Percentiles rank a stretch among this genome's conserved stretches.
Conservation (phyloP, 2,329 filamentous ascomycete genomes). For the Hirsutella thompsonii region DNA sequence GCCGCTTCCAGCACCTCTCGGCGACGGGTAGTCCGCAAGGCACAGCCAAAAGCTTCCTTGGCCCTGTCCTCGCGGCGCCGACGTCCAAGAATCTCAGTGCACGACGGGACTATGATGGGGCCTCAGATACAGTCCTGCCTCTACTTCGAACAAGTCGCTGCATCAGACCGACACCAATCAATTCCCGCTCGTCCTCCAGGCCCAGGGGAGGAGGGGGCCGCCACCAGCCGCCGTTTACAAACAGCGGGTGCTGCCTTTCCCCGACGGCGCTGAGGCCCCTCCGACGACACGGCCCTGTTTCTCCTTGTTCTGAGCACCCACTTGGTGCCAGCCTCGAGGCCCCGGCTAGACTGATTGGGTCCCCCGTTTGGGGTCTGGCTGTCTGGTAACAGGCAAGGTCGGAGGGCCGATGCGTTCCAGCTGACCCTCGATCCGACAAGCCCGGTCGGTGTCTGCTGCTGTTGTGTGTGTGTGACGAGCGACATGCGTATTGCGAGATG, state of each 20-base stretch:
- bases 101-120: too few species aligned
- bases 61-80: too few species aligned
- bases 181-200: not conserved
- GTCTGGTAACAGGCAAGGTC: not conserved
- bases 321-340: constrained; percentile 1
- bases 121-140: too few species aligned
- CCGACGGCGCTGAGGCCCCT: constrained; percentile 1
- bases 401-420: constrained; percentile 1
- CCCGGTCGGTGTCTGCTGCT: not conserved
- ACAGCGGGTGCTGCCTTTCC: not conserved
- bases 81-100: too few species aligned
- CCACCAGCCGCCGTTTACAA: not conserved
- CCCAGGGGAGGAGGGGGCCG: constrained; percentile 2
- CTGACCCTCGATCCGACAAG: constrained; percentile 1
- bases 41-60: too few species aligned
- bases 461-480: too few species aligned
- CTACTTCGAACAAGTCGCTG: not conserved
- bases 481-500: too few species aligned
- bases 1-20: not conserved
- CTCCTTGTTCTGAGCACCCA: constrained; percentile 2
- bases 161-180: not conserved
- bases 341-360: not conserved
- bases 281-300: constrained; percentile 3
- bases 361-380: not conserved
- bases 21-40: too few species aligned